Conservation (phyloP, 192 early-diverging fungal genomes). For the Backusella liffmaniae region DNA sequence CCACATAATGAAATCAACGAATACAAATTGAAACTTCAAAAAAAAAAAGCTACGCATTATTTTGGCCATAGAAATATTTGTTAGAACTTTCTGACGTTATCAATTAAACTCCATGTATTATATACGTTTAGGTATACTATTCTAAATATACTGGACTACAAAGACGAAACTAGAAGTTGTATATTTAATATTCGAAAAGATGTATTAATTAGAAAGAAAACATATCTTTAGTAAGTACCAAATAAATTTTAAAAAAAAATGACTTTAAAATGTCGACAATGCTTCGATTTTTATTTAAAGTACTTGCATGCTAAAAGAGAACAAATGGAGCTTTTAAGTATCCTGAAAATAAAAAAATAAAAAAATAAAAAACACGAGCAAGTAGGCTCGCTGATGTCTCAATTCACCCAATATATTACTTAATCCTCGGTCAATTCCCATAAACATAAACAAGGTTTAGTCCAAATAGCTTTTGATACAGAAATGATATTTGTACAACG, state of each 20-base stretch:
- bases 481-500: neutral
- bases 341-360: no score
- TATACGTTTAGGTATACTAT: neutral
- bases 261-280: neutral
- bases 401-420: neutral
- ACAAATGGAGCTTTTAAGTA: no score
- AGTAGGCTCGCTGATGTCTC: no score
- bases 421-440: neutral
- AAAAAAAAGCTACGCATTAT: neutral
- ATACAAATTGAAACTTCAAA: neutral
- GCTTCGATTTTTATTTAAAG: neutral
- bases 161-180: neutral
- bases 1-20: neutral
- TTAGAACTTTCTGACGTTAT: neutral
- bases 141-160: neutral
- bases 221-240: neutral
- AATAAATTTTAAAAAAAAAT: neutral
- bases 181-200: neutral
- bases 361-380: no score
- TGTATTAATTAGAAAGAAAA: neutral
- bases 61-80: neutral
- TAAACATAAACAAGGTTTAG: neutral
- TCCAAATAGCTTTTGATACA: neutral
- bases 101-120: neutral
- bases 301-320: no score